phyloP scores from a whole-genome alignment of 2,329 filamentous ascomycete genomes.

The Leptographium radiaticola region DNA sequence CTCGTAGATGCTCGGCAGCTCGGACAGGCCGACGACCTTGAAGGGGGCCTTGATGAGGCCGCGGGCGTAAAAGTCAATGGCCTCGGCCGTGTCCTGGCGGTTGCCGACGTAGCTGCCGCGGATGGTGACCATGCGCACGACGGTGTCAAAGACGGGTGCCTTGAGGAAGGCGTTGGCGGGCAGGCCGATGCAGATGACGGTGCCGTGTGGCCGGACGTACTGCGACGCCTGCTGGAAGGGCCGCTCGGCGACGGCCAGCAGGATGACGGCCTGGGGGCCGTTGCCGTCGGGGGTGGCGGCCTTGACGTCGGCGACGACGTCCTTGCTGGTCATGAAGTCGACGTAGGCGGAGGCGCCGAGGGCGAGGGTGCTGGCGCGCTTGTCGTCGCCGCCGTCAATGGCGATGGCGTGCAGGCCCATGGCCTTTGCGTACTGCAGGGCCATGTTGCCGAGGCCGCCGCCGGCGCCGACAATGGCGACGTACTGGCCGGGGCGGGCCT shows the following conservation, averaged over 20 bases:
- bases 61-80: constrained; percentile 75
- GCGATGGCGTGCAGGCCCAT: constrained; percentile 29
- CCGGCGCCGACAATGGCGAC: constrained; percentile 30
- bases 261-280: constrained; percentile 75
- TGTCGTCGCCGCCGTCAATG: constrained; percentile 29
- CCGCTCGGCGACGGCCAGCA: constrained; percentile 78
- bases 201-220: constrained; percentile 73
- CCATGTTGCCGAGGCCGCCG: constrained; percentile 37
- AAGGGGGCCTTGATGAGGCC: constrained; percentile 78
- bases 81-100: constrained; percentile 75
- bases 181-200: constrained; percentile 79
- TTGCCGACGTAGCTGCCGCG: constrained; percentile 92
- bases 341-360: constrained; percentile 64
- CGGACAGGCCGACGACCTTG: constrained; percentile 70
- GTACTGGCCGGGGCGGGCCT: constrained; percentile 22
- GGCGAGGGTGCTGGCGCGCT: constrained; percentile 46
- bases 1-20: constrained; percentile 71
- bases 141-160: constrained; percentile 80
- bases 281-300: constrained; percentile 65
- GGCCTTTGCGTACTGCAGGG: constrained; percentile 31
- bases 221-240: constrained; percentile 90
- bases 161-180: constrained; percentile 67
- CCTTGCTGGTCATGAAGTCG: constrained; percentile 65
- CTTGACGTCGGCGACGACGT: constrained; percentile 77
- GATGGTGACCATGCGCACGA: constrained; percentile 82